Conservation (phyloP, 495 filamentous ascomycete species). For the Aspergillus kassunensis region DNA sequence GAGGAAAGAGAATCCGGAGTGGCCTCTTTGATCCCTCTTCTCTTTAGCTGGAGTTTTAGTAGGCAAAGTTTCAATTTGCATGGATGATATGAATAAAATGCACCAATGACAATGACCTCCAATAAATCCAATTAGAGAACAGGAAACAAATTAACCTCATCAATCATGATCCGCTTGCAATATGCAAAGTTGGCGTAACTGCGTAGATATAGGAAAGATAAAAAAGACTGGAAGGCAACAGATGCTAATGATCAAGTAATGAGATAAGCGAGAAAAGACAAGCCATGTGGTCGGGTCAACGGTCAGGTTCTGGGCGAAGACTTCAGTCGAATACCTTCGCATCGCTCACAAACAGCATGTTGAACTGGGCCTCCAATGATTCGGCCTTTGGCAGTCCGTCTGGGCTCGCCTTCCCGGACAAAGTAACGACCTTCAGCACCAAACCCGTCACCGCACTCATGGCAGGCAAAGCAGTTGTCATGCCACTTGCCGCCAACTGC, state of each 20-base stretch:
- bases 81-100: too few species aligned
- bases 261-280: neutral
- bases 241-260: neutral
- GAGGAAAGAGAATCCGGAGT: slow-evolving; percentile 74
- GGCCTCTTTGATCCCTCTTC: slow-evolving; percentile 37
- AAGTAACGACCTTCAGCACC: slow-evolving; percentile 61
- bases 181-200: neutral
- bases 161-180: slow-evolving; percentile 2
- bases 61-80: too few species aligned
- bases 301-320: slow-evolving; percentile 29
- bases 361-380: slow-evolving; percentile 47
- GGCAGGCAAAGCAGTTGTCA: slow-evolving; percentile 81
- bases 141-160: neutral
- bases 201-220: neutral
- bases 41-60: neutral
- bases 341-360: slow-evolving; percentile 58
- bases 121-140: too few species aligned
- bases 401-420: slow-evolving; percentile 52
- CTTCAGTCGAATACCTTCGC: slow-evolving; percentile 62
- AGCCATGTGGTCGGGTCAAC: too few species aligned
- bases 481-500: slow-evolving; percentile 95
- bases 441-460: slow-evolving; percentile 61
- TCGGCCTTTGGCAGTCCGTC: slow-evolving; percentile 46
- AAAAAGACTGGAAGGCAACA: neutral
- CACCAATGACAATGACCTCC: too few species aligned